Conservation (phyloP, 495 filamentous ascomycete species). For the Zalerion maritima region DNA sequence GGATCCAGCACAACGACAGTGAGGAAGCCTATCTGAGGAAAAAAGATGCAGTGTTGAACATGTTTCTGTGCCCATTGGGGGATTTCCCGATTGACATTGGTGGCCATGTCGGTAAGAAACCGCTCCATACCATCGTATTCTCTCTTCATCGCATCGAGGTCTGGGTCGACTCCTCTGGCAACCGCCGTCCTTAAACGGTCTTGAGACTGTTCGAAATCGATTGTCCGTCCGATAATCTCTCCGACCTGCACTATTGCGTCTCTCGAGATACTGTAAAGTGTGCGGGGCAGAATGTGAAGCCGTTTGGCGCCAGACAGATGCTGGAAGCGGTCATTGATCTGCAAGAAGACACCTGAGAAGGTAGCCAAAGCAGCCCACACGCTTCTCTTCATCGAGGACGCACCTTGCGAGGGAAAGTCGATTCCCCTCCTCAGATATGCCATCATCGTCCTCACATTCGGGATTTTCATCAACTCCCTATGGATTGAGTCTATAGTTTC, state of each 20-base stretch:
- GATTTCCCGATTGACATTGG: conserved; percentile 42
- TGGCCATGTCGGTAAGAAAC: conserved; percentile 53
- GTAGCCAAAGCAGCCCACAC: conserved; percentile 55
- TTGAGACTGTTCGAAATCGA: conserved; percentile 71
- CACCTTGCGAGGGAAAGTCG: conserved; percentile 44
- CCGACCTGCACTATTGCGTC: conserved; percentile 48
- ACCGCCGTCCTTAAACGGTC: conserved; percentile 64
- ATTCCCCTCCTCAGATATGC: conserved; percentile 64
- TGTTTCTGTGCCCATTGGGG: conserved; percentile 42
- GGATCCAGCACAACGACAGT: conserved; percentile 56
- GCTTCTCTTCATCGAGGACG: conserved; percentile 42
- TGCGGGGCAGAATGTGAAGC: conserved; percentile 32
- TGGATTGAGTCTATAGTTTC: conserved; percentile 39
- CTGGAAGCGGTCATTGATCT: conserved; percentile 48
- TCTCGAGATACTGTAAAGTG: conserved; percentile 30
- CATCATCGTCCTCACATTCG: conserved; percentile 60
- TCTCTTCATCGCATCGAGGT: conserved; percentile 65
- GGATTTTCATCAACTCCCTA: conserved; percentile 55
- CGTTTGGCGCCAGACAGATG: conserved; percentile 43
- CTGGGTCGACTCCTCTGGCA: conserved; percentile 51
- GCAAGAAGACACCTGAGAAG: conserved; percentile 41
- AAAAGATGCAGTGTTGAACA: conserved; percentile 58
- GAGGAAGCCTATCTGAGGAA: conserved; percentile 84
- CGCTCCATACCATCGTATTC: conserved; percentile 62
- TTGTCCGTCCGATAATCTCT: conserved; percentile 52